A percentile compares a stretch with the other conserved stretches of the same genome.
Conservation (phyloP, 805 yeast genomes). For the Metschnikowia kofuensis region DNA sequence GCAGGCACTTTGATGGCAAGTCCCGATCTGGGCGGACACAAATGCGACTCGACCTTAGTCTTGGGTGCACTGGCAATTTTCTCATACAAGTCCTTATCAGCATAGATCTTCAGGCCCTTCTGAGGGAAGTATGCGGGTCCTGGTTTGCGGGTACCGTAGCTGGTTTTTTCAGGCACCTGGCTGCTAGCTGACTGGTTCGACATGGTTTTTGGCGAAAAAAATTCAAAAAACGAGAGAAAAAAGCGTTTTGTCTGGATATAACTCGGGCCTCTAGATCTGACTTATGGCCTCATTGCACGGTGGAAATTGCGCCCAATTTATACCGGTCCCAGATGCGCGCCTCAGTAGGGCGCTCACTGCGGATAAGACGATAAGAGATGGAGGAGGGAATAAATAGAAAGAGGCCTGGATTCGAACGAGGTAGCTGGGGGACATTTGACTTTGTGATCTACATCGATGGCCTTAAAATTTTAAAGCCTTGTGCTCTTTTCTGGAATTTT, state of each 20-base stretch:
- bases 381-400: background rate
- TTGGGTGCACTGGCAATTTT: constrained; percentile 44
- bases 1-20: constrained; percentile 63
- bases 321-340: background rate
- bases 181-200: constrained; percentile 10
- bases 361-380: background rate
- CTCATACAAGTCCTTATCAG: constrained; percentile 47
- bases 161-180: constrained; percentile 32
- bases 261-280: background rate
- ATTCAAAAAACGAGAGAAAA: background rate
- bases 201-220: background rate
- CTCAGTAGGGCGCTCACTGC: background rate
- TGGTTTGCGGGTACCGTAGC: constrained; percentile 42
- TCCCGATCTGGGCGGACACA: constrained; percentile 55
- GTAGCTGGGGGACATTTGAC: no score
- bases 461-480: no score
- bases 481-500: no score
- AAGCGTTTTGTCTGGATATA: background rate
- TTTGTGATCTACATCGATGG: no score
- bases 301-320: background rate
- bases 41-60: constrained; percentile 39
- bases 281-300: background rate
- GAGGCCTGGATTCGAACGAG: background rate
- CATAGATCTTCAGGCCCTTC: constrained; percentile 51
- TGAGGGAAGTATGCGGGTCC: constrained; percentile 57